Evolutionary conservation across 1,139 yeast genomes (phyloP).

Genomic region (Candida tetrigidarum): DNA sequence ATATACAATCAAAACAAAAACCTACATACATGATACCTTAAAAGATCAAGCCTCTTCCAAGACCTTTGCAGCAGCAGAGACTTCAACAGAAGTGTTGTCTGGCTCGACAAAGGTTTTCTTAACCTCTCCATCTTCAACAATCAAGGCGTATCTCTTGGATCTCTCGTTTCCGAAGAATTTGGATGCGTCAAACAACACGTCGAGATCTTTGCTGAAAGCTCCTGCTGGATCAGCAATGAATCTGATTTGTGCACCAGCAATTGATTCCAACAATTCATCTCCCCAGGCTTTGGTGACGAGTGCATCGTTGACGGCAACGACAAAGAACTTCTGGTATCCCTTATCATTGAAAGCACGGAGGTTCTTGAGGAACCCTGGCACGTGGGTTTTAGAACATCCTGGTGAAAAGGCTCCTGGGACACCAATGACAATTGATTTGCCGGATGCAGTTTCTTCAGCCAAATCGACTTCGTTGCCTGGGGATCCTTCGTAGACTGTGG

Average conservation of each 20-base stretch:
- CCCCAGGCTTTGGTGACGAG: constrained; percentile 72
- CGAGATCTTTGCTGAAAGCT: constrained; percentile 67
- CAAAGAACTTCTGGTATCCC: constrained; percentile 63
- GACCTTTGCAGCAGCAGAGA: constrained; percentile 46
- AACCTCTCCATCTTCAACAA: constrained; percentile 77
- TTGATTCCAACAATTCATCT: constrained; percentile 18
- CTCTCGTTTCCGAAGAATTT: constrained; percentile 75
- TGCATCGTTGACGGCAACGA: constrained; percentile 84
- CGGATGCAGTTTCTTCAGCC: constrained; percentile 54
- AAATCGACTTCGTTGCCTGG: constrained; percentile 71
- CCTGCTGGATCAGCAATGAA: constrained; percentile 82
- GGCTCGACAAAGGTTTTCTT: constrained; percentile 74
- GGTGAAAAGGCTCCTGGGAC: constrained; percentile 95
- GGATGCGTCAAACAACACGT: constrained; percentile 70
- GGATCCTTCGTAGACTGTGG: constrained; percentile 60
- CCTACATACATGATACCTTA: constrained; percentile 9
- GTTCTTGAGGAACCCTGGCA: constrained; percentile 73
- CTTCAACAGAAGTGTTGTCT: constrained; percentile 72
- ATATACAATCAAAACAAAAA: not conserved
- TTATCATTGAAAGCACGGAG: constrained; percentile 58
- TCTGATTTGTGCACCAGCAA: constrained; percentile 43
- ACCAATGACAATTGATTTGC: constrained; percentile 70
- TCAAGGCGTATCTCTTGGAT: constrained; percentile 74
- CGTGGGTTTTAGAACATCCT: constrained; percentile 77
- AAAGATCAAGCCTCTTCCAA: constrained; percentile 32